A percentile compares a stretch with the other conserved stretches of the same genome.
Evolutionary conservation across 306 rosid genomes (phyloP).

Genomic region (Phaseolus lunatus): DNA sequence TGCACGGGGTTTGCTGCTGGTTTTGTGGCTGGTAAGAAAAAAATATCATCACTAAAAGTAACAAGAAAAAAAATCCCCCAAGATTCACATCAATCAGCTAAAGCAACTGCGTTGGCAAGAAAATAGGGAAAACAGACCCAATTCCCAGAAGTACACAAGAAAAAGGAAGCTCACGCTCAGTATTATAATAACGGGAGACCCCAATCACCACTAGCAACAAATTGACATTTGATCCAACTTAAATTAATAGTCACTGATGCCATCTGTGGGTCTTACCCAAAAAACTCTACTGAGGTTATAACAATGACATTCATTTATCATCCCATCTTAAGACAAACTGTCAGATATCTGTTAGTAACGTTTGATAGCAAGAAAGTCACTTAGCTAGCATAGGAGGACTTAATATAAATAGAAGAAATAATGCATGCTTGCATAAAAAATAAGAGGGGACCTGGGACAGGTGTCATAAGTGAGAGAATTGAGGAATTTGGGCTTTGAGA

Average conservation of each 20-base stretch:
- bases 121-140: conserved; percentile 25
- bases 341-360: neutral
- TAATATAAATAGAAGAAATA: neutral
- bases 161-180: neutral
- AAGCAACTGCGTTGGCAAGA: neutral
- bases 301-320: conserved; percentile 22
- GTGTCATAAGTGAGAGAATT: neutral
- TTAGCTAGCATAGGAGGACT: neutral
- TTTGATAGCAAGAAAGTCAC: neutral
- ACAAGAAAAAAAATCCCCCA: neutral
- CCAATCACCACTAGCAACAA: conserved; percentile 21
- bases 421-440: neutral
- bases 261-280: conserved; percentile 23
- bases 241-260: conserved; percentile 8
- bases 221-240: conserved; percentile 32
- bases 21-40: conserved; percentile 59
- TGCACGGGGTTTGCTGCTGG: conserved; percentile 74
- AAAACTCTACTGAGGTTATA: conserved; percentile 4
- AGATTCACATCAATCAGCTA: conserved; percentile 30
- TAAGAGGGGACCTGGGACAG: neutral
- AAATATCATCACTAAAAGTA: conserved; percentile 17
- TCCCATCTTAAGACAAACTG: conserved; percentile 32
- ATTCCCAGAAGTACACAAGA: neutral
- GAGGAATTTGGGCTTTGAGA: neutral
- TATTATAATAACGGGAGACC: neutral